Evolutionary conservation across 2,329 filamentous ascomycete species (phyloP), one percentile per base, ranked within the genome.

Genomic region (Sporothrix protearum): DNA sequence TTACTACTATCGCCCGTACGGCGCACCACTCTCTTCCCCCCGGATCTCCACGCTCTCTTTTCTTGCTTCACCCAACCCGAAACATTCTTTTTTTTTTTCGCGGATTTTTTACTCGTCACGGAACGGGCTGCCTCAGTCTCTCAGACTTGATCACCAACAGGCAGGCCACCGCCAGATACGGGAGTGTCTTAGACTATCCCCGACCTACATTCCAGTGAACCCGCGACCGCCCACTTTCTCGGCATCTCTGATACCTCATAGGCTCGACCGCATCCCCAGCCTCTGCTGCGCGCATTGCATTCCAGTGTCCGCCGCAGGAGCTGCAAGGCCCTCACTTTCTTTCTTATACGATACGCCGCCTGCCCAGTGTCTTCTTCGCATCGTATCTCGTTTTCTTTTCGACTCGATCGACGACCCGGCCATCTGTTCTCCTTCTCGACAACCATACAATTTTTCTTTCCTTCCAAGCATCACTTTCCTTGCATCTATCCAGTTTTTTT

Each of bases 201-300:
- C 28, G 39, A 9, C 53, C 25, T 19, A 33, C 68, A 70, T 70
- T 70, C 55, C 68, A 70, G 53, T 69, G 36, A 9, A 47, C 49
- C 14, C 33, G 22, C 51, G 28, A 19, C n/a, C 51, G 12, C 63
- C 70, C 5, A 14, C 45, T 47, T n/a, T 51, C 30, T 1, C 39
- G 16, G 30, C 36, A 30, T 42, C 10, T 36, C 39, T 25, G 16
- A 45, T 22, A 30, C 55, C 10, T 36, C 39, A 22, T 36, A 61
- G n/a, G 55, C 70, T 51, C 53, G 55, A 53, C 39, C 16, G 12
- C 70, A 36, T 25, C 36, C 57, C 57, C 42, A 47, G 39, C 59
- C 57, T 57, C 71, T 39, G n/a, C 47, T n/a, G 7, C 47, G n/a
- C 49, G 22, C 49, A 53, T 57, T 59, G 5, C 71, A 73, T 73